Conservation (phyloP, 305 asterid genomes). For the Plantago lanceolata region DNA sequence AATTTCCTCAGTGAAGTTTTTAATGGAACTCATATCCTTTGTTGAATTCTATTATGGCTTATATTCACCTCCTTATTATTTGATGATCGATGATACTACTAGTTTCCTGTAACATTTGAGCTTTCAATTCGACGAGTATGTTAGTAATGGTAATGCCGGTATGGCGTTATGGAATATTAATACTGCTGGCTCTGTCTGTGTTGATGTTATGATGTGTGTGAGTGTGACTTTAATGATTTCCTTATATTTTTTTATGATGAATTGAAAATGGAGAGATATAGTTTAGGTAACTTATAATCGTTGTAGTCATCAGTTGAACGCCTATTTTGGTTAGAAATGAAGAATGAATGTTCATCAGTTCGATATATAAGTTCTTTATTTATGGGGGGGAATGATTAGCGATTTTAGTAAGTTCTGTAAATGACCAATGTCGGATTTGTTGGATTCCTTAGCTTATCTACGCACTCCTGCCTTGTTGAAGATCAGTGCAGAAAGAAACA, state of each 20-base stretch:
- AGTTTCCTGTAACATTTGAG: neutral
- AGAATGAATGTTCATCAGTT: neutral
- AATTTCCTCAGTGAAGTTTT: slow-evolving; percentile 81
- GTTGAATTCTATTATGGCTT: slow-evolving; percentile 25
- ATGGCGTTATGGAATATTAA: too few species aligned
- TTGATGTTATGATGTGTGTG: neutral
- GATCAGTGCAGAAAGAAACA: slow-evolving; percentile 74
- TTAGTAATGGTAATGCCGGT: neutral
- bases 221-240: too few species aligned
- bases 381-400: slow-evolving; percentile 1
- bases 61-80: neutral
- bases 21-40: slow-evolving; percentile 91
- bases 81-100: neutral
- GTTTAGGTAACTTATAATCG: neutral
- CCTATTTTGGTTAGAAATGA: neutral
- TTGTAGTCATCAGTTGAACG: neutral
- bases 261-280: neutral
- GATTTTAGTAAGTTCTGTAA: slow-evolving; percentile 16
- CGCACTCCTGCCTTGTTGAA: slow-evolving; percentile 94
- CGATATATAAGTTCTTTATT: neutral
- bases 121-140: neutral
- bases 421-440: slow-evolving; percentile 18
- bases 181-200: neutral
- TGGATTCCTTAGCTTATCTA: slow-evolving; percentile 70
- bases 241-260: too few species aligned